These are phyloP conservation scores for Sideroxylon spinosum DNA, from an alignment of 179 eudicot species.

Conservation along the genomic window DNA sequence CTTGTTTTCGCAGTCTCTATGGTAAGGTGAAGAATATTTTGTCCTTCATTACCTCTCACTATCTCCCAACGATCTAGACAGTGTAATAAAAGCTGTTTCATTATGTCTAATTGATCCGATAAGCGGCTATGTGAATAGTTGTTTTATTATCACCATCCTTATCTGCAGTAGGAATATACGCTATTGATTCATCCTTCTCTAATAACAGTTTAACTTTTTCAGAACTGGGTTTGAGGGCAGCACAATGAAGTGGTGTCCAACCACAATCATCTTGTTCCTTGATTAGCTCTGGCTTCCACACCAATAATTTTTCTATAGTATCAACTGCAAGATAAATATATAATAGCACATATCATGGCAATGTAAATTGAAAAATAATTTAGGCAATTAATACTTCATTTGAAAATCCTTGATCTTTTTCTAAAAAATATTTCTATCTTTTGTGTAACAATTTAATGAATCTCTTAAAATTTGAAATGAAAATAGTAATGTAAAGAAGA, in stretches of 20 bases:
- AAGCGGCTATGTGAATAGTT: not conserved
- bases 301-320: not conserved
- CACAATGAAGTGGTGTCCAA: conserved; percentile 21
- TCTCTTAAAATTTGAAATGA: too few relatives aligned
- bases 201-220: not conserved
- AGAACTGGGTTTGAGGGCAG: not conserved
- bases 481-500: too few relatives aligned
- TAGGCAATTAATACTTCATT: too few relatives aligned
- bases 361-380: too few relatives aligned
- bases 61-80: not conserved
- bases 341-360: too few relatives aligned
- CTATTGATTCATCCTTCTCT: not conserved
- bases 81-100: not conserved
- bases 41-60: too few relatives aligned
- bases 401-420: too few relatives aligned
- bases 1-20: too few relatives aligned
- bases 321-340: not conserved
- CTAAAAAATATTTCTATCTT: too few relatives aligned
- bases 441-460: too few relatives aligned
- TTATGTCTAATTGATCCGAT: not conserved
- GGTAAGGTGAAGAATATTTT: too few relatives aligned
- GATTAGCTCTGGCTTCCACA: not conserved
- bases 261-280: not conserved
- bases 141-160: not conserved
- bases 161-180: not conserved